Conservation (phyloP, 176 grass and related monocot genomes). For the Saccharum officinarum region DNA sequence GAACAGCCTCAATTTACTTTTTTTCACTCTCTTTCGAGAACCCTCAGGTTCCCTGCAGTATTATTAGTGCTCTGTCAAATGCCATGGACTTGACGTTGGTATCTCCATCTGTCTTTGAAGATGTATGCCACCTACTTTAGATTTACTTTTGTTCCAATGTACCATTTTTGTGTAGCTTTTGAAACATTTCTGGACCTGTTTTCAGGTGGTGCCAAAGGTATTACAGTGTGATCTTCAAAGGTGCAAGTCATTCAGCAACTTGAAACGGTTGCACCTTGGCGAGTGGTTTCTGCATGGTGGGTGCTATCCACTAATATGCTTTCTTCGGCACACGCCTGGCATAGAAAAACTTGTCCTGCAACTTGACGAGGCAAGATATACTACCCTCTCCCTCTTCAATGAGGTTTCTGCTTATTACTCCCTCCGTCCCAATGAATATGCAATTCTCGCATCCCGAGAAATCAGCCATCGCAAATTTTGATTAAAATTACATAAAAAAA, state of each 20-base stretch:
- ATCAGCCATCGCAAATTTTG: too few species aligned
- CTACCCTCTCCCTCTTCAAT: background rate
- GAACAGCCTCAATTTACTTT: background rate
- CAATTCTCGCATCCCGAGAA: too few species aligned
- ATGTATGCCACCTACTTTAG: background rate
- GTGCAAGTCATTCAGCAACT: background rate
- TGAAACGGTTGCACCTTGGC: background rate
- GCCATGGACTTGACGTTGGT: background rate
- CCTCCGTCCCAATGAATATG: too few species aligned
- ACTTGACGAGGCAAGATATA: background rate
- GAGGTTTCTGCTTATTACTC: background rate
- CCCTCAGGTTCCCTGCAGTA: background rate
- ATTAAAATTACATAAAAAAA: too few species aligned
- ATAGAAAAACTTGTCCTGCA: slow-evolving; percentile 9
- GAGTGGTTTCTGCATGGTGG: slow-evolving; percentile 25
- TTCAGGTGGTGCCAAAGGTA: slow-evolving; percentile 24
- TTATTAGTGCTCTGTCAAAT: slow-evolving; percentile 29
- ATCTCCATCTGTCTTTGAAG: slow-evolving; percentile 23
- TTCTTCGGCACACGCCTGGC: slow-evolving; percentile 18
- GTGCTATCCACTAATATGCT: slow-evolving; percentile 17
- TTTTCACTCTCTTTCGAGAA: background rate
- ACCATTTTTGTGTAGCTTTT: background rate
- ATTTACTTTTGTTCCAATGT: background rate
- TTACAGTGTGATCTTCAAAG: slow-evolving; percentile 19
- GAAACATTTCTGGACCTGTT: background rate